Evolutionary conservation across 2,329 filamentous ascomycete species (phyloP), one percentile per base, ranked within the genome.

Genomic region (Aspergillus pseudoviridinutans): DNA sequence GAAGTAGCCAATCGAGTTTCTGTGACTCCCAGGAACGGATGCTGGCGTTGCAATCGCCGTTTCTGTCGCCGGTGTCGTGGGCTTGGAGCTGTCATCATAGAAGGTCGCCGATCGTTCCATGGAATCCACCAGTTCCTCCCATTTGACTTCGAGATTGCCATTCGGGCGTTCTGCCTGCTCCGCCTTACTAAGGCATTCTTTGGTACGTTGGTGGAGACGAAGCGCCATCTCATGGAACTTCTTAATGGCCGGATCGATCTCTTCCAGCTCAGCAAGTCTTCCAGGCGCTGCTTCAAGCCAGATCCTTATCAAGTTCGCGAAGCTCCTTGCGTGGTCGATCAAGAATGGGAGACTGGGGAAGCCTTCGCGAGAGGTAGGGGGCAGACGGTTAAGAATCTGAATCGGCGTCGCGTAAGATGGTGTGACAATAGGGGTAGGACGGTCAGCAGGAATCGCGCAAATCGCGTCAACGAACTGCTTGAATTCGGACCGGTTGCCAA

Each of bases 261-360:
- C 75, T 20, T 73, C 69, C 32, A 72, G 52, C 49, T 74, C 73
- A n/a, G 62, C 59, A 32, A 82, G 64, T 51, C 74, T 69, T 56
- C 75, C 64, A 22, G 78, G 69, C 53, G 75, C 70, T 47, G 70
- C 69, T 50, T 76, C 69, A 20, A 80, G 70, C 78, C 79, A 78
- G 54, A 79, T 66, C 50, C 89, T 89, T 24, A 96, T 88, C 20
- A 99, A 77, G 41, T 88, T 87, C 0, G 94, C 91, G 66, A 92
- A 92, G 65, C 90, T 92, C 60, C 91, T 86, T 7, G 92, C 86
- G 61, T 92, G 88, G 65, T 99, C 94, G 60, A 99, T 90, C 3
- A 99, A 83, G 71, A 96, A 97, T 0, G 94, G 94, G 14, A 99
- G 80, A 49, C 90, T 94, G 0, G 92, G 93, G 66, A 97, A 96